phyloP scores from a whole-genome alignment of 2,329 filamentous ascomycete species.

The Trichoderma endophyticum region DNA sequence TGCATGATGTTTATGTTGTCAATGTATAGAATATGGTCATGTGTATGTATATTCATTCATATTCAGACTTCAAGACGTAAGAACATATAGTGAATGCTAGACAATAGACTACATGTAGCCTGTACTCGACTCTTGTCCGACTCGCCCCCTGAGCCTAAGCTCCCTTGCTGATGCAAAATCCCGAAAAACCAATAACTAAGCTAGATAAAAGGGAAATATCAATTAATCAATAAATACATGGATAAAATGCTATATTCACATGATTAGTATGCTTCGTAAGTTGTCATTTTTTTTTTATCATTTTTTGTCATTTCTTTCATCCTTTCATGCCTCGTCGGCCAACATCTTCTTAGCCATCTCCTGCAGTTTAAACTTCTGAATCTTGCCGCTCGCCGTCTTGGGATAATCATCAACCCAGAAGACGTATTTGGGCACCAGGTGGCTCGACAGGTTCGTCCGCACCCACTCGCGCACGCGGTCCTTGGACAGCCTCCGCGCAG shows the following conservation, averaged over 20 bases:
- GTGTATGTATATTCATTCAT: not conserved
- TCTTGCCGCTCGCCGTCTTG: slow-evolving; percentile 95
- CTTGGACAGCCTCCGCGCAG: slow-evolving; percentile 42
- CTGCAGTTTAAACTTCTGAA: slow-evolving; percentile 86
- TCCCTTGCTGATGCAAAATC: not conserved
- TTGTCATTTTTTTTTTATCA: not conserved
- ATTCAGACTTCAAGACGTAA: not conserved
- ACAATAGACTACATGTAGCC: not conserved
- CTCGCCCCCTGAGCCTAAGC: not conserved
- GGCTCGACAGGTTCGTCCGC: slow-evolving; percentile 60
- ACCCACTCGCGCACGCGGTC: slow-evolving; percentile 72
- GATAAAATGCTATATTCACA: not conserved
- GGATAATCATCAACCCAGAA: slow-evolving; percentile 84
- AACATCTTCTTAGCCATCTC: slow-evolving; percentile 54
- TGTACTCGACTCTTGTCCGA: not conserved
- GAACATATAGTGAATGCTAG: not conserved
- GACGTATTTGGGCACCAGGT: slow-evolving; percentile 84
- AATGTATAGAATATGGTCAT: not conserved
- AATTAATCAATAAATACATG: not conserved
- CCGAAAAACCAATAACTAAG: not conserved
- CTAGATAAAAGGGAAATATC: not conserved
- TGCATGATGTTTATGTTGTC: not conserved
- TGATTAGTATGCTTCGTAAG: not conserved
- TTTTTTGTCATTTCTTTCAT: not conserved
- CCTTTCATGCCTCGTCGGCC: not conserved